Percentiles rank a stretch among this genome's conserved stretches.
These are phyloP conservation scores for Puccinellia tenuiflora DNA, from an alignment of 176 grass and related monocot genomes.

Conservation along the genomic window DNA sequence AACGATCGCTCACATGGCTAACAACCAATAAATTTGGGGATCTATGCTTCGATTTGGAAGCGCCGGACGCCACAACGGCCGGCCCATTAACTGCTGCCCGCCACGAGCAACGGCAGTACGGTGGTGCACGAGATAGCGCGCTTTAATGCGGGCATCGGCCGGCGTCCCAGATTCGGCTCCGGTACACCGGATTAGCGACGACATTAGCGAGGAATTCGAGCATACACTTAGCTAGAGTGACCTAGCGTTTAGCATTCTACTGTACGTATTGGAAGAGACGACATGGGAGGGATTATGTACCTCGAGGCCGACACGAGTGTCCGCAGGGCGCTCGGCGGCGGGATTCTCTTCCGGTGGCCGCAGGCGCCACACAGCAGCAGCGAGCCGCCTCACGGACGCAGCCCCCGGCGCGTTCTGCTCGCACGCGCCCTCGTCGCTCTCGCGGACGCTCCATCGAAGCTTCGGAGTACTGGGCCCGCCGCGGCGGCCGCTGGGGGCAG, in stretches of 20 bases:
- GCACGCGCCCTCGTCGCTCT: background rate
- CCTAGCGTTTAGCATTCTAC: background rate
- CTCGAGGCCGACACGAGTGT: conserved; percentile 21
- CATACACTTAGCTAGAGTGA: background rate
- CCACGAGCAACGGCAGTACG: conserved; percentile 14
- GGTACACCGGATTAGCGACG: conserved; percentile 3
- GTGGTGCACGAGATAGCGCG: background rate
- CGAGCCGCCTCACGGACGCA: conserved; percentile 35
- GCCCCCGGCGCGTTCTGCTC: background rate
- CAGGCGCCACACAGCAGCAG: conserved; percentile 41
- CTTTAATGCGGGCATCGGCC: conserved; percentile 7
- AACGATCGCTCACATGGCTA: conserved; percentile 4
- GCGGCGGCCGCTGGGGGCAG: background rate
- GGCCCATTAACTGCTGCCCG: conserved; percentile 10
- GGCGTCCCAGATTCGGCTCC: conserved; percentile 16
- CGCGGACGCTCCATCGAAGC: background rate
- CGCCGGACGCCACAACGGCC: conserved; percentile 39
- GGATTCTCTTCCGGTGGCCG: conserved; percentile 31
- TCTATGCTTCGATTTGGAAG: conserved; percentile 33
- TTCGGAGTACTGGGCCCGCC: conserved; percentile 23
- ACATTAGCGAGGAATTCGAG: background rate
- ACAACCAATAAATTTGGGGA: conserved; percentile 30
- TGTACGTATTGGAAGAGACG: background rate
- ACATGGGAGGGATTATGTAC: conserved; percentile 14
- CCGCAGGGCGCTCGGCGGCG: background rate